Percentiles rank a stretch among this genome's conserved stretches.
phyloP scores from a whole-genome alignment of 208 protist species.

The Wallacemonas rigidus region DNA sequence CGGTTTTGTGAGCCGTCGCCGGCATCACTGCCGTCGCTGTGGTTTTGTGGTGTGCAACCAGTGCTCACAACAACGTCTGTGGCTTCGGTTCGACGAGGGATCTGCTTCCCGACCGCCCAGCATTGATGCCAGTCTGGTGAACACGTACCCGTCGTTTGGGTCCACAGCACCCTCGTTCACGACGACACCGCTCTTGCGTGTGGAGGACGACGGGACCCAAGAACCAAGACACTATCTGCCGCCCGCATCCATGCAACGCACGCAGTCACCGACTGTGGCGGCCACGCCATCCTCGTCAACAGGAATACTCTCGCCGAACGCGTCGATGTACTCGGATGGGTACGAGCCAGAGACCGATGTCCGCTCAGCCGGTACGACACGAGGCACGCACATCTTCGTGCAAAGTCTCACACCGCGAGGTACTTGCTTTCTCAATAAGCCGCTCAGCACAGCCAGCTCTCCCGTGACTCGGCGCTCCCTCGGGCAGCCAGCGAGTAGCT shows the following conservation, averaged over 20 bases:
- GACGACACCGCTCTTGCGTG: background rate
- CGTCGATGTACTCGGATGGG: background rate
- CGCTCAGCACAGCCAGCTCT: too few relatives aligned
- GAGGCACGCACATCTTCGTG: background rate
- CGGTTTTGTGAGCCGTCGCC: slow-evolving; percentile 31
- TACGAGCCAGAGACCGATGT: background rate
- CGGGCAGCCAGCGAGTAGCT: background rate
- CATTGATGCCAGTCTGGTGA: too few relatives aligned
- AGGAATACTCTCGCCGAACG: background rate
- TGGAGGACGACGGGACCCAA: too few relatives aligned
- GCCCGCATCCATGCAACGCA: background rate
- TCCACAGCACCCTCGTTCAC: too few relatives aligned
- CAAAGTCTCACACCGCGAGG: too few relatives aligned
- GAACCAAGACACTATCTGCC: background rate
- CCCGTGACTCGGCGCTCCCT: too few relatives aligned
- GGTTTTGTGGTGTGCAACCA: slow-evolving; percentile 38
- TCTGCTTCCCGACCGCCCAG: too few relatives aligned
- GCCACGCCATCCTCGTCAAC: background rate
- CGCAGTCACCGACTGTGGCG: background rate
- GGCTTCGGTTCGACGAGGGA: slow-evolving; percentile 25
- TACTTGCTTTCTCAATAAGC: too few relatives aligned
- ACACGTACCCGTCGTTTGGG: too few relatives aligned
- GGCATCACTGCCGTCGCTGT: slow-evolving; percentile 61
- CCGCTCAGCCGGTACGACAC: background rate
- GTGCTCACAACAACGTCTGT: slow-evolving; percentile 35